Evolutionary conservation across 257 asterid species (phyloP).

Genomic region (Parsonsia alboflavescens): DNA sequence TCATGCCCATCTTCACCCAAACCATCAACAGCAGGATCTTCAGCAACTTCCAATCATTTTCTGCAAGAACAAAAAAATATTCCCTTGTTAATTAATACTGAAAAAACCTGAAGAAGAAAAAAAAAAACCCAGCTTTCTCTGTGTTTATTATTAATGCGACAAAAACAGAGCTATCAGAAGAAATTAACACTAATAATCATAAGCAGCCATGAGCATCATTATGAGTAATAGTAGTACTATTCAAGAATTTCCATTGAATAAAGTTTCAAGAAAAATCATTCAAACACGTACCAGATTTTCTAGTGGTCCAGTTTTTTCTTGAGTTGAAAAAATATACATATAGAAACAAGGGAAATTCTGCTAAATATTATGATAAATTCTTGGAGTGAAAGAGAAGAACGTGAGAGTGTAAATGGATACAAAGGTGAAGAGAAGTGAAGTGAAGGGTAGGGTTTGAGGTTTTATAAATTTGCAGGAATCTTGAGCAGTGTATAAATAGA

Average conservation of each 20-base stretch:
- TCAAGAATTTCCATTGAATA: neutral
- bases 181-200: conserved; percentile 1
- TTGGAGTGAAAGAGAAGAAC: conserved; percentile 11
- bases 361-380: neutral
- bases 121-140: conserved; percentile 41
- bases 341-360: no score
- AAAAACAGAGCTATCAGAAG: conserved; percentile 4
- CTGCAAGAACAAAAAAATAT: conserved; percentile 27
- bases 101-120: no score
- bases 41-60: conserved; percentile 19
- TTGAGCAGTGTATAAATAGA: conserved; percentile 15
- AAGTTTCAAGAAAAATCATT: neutral
- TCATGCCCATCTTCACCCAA: conserved; percentile 26
- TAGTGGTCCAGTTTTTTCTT: neutral
- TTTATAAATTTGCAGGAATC: conserved; percentile 14
- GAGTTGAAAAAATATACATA: neutral
- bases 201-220: conserved; percentile 8
- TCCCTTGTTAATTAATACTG: neutral
- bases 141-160: neutral
- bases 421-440: conserved; percentile 9
- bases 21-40: no score
- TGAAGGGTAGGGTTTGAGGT: conserved; percentile 22
- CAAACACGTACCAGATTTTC: neutral
- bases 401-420: neutral
- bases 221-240: neutral